A percentile compares a stretch with the other conserved stretches of the same genome.
Conservation (phyloP, 2,329 filamentous ascomycete species). For the Passalora sequoiae region DNA sequence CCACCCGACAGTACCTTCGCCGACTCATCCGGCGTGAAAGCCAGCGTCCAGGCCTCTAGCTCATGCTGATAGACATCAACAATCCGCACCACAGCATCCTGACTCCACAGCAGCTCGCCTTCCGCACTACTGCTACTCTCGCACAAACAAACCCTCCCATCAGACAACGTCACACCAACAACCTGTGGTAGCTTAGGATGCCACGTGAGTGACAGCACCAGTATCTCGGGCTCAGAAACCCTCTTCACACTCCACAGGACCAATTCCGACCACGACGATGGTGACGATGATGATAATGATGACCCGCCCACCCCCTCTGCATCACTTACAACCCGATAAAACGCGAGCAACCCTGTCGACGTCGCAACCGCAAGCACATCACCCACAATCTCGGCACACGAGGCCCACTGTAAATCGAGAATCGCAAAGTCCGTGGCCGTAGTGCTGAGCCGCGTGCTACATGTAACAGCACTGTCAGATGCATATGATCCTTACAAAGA, state of each 20-base stretch:
- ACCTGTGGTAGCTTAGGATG: slow-evolving; percentile 53
- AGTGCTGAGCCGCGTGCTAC: slow-evolving; percentile 20
- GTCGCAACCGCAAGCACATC: slow-evolving; percentile 67
- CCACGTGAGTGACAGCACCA: slow-evolving; percentile 72
- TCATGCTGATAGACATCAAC: slow-evolving; percentile 37
- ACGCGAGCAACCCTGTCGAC: slow-evolving; percentile 65
- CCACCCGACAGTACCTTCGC: slow-evolving; percentile 59
- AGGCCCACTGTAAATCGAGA: slow-evolving; percentile 79
- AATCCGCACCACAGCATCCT: slow-evolving; percentile 25
- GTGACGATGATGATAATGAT: too few species aligned
- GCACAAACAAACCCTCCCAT: slow-evolving; percentile 52
- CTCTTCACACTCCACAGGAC: slow-evolving; percentile 26
- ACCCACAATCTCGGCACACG: slow-evolving; percentile 34
- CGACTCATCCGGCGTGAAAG: slow-evolving; percentile 43
- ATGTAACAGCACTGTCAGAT: slow-evolving; percentile 28
- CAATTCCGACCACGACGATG: slow-evolving; percentile 37
- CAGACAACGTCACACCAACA: slow-evolving; percentile 67
- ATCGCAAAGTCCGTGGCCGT: slow-evolving; percentile 38
- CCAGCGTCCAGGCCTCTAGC: slow-evolving; percentile 70
- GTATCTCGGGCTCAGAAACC: slow-evolving; percentile 52
- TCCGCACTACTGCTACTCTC: slow-evolving; percentile 9
- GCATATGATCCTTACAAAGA: neutral
- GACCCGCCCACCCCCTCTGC: too few species aligned
- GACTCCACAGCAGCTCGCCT: slow-evolving; percentile 34
- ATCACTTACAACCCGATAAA: slow-evolving; percentile 50